A percentile compares a stretch with the other conserved stretches of the same genome.
Conservation (phyloP, 2,329 filamentous ascomycete species). For the Nakataea oryzae region DNA sequence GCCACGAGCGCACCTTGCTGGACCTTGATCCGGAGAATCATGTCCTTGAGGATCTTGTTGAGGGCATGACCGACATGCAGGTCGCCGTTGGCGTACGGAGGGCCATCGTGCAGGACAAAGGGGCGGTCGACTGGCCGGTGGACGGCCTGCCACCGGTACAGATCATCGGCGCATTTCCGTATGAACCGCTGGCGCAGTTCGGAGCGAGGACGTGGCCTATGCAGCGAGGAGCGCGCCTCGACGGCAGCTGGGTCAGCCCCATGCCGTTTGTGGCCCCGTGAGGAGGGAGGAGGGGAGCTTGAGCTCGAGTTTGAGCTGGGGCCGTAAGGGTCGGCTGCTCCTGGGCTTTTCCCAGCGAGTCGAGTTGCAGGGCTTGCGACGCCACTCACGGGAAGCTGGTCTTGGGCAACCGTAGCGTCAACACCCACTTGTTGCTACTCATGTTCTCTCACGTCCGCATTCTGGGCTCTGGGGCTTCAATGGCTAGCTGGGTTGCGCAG, state of each 20-base stretch:
- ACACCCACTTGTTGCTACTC: constrained; percentile 54
- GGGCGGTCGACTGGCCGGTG: constrained; percentile 40
- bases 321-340: not conserved
- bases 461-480: not conserved
- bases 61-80: constrained; percentile 90
- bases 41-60: constrained; percentile 96
- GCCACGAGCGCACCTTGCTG: constrained; percentile 38
- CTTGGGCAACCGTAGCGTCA: constrained; percentile 65
- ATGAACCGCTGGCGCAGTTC: constrained; percentile 49
- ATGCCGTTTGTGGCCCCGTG: not conserved
- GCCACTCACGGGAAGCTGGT: constrained; percentile 57
- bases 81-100: constrained; percentile 88
- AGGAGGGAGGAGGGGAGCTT: not conserved
- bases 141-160: constrained; percentile 77
- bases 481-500: not conserved
- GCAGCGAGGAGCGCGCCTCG: constrained; percentile 1
- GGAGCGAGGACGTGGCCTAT: constrained; percentile 40
- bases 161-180: constrained; percentile 69
- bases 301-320: too few species aligned
- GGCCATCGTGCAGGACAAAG: constrained; percentile 89
- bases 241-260: not conserved
- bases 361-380: not conserved
- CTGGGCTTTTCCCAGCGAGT: not conserved
- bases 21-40: constrained; percentile 74
- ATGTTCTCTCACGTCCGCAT: constrained; percentile 15